phyloP scores from a whole-genome alignment of 2,329 filamentous ascomycete species.

The Curvularia verruculosa region DNA sequence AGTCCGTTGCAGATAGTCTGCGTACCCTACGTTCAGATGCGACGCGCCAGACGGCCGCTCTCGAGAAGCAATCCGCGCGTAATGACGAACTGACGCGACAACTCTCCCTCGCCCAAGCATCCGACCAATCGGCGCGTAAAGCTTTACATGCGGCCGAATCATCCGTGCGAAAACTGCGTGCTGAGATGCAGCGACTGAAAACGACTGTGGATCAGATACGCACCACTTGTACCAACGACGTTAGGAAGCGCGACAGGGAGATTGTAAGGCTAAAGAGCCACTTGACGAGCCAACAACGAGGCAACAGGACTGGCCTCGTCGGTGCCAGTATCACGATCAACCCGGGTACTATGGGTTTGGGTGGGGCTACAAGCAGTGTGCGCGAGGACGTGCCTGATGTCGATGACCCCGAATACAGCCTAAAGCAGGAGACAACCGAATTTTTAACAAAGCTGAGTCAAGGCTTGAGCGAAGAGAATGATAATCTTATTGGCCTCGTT shows the following conservation, averaged over 20 bases:
- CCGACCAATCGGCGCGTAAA: conserved; percentile 71
- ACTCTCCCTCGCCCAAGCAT: conserved; percentile 67
- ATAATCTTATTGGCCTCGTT: conserved; percentile 75
- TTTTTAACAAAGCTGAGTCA: conserved; percentile 86
- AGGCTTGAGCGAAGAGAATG: conserved; percentile 89
- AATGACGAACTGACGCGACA: conserved; percentile 63
- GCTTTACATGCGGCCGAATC: conserved; percentile 77
- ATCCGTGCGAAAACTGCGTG: conserved; percentile 76
- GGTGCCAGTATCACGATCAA: conserved; percentile 58
- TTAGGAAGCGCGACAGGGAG: conserved; percentile 87
- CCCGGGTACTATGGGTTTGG: conserved; percentile 39
- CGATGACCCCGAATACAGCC: conserved; percentile 66
- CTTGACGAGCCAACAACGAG: conserved; percentile 67
- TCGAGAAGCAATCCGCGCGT: conserved; percentile 63
- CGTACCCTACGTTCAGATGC: conserved; percentile 77
- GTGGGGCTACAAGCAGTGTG: conserved; percentile 46
- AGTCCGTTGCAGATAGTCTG: conserved; percentile 79
- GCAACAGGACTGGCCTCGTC: conserved; percentile 54
- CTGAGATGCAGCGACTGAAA: conserved; percentile 81
- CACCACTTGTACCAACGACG: conserved; percentile 85
- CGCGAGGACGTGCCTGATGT: conserved; percentile 62
- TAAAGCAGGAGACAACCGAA: conserved; percentile 86
- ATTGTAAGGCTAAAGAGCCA: conserved; percentile 89
- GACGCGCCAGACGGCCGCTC: conserved; percentile 72
- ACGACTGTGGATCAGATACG: conserved; percentile 81